A percentile compares a stretch with the other conserved stretches of the same genome.
Conservation (phyloP, 768 basidiomycete genomes). For the Lyophyllum semitale region DNA sequence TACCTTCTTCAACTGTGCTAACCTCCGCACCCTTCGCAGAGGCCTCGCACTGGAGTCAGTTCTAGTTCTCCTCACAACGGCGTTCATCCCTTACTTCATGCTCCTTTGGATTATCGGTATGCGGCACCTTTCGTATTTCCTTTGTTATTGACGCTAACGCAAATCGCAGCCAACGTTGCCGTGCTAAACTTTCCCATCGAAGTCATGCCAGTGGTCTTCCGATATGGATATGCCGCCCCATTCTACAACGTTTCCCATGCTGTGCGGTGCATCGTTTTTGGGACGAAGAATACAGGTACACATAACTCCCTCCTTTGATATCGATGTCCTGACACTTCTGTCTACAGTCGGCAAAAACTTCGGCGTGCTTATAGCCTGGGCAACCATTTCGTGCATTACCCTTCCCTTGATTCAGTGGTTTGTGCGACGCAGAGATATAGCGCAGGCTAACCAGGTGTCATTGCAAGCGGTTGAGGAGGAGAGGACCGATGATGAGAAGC, state of each 20-base stretch:
- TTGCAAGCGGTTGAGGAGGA: not conserved
- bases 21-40: slow-evolving; percentile 27
- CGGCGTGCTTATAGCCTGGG: slow-evolving; percentile 42
- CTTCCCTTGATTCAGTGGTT: slow-evolving; percentile 25
- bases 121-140: slow-evolving; percentile 15
- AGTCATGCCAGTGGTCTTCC: slow-evolving; percentile 46
- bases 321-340: not conserved
- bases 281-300: slow-evolving; percentile 51
- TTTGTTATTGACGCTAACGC: not conserved
- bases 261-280: slow-evolving; percentile 51
- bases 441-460: not conserved
- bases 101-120: slow-evolving; percentile 66
- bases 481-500: not conserved
- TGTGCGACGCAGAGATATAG: slow-evolving; percentile 8
- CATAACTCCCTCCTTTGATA: slow-evolving; percentile 20
- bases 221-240: slow-evolving; percentile 56
- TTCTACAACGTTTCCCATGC: slow-evolving; percentile 57
- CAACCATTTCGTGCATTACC: slow-evolving; percentile 20
- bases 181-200: slow-evolving; percentile 54
- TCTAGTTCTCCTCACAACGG: slow-evolving; percentile 53
- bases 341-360: slow-evolving; percentile 52
- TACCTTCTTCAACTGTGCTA: not conserved
- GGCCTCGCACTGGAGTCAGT: slow-evolving; percentile 65
- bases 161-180: slow-evolving; percentile 53
- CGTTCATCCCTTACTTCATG: slow-evolving; percentile 62